phyloP scores from a whole-genome alignment of 345 rosid genomes.

The Eutrema japonicum region DNA sequence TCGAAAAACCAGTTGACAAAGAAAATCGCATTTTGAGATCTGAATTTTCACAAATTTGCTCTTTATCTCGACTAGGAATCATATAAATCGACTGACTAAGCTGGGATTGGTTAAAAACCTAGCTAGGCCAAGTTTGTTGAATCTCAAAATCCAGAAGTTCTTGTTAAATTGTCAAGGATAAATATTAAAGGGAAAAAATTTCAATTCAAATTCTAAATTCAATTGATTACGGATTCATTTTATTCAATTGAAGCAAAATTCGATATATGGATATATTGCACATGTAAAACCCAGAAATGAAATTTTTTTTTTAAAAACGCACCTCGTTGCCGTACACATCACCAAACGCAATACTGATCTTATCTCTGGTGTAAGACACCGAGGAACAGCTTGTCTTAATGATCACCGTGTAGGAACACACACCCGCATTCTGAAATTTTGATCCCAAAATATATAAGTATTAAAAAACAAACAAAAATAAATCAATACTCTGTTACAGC shows the following conservation, averaged over 20 bases:
- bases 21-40: too few relatives aligned
- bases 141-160: background rate
- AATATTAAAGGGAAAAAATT: too few relatives aligned
- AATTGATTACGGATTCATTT: background rate
- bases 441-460: background rate
- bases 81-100: background rate
- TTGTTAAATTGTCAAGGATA: background rate
- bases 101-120: background rate
- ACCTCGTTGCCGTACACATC: conserved; percentile 79
- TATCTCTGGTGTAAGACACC: conserved; percentile 56
- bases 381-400: conserved; percentile 76
- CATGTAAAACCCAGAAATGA: conserved; percentile 22
- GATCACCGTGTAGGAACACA: conserved; percentile 58
- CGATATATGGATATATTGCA: background rate
- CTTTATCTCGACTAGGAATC: too few relatives aligned
- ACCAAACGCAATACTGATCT: conserved; percentile 70
- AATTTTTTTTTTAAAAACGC: background rate
- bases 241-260: background rate
- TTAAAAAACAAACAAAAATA: background rate
- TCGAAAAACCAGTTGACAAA: too few relatives aligned
- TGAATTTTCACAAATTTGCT: too few relatives aligned
- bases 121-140: conserved; percentile 1
- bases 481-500: conserved; percentile 14
- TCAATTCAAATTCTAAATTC: background rate
- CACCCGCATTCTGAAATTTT: conserved; percentile 39